Conservation (phyloP, 108 stramenopile genomes). For the Discostella pseudostelligera region DNA sequence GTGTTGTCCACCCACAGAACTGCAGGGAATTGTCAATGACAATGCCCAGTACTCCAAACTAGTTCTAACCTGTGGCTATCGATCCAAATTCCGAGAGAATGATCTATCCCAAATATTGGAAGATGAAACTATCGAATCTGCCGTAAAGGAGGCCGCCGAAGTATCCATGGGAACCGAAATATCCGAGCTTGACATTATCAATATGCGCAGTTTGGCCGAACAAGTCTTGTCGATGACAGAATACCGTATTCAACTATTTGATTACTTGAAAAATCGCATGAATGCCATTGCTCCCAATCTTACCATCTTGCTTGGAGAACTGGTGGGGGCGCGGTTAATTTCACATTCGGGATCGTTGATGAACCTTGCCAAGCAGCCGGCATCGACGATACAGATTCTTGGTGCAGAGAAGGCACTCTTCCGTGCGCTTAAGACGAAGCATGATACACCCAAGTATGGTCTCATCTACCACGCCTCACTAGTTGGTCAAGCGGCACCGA, state of each 20-base stretch:
- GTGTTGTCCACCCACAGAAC: no score
- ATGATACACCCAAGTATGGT: slow-evolving; percentile 99
- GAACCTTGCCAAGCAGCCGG: slow-evolving; percentile 99
- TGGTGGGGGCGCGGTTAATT: slow-evolving; percentile 98
- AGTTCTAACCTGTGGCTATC: slow-evolving; percentile 89
- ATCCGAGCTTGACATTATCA: slow-evolving; percentile 91
- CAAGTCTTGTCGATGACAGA: slow-evolving; percentile 97
- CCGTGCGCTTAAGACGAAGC: slow-evolving; percentile 99
- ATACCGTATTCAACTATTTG: slow-evolving; percentile 97
- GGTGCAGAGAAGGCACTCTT: slow-evolving; percentile 99
- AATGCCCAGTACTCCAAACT: slow-evolving; percentile 96
- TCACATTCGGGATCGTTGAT: slow-evolving; percentile 98
- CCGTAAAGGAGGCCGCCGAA: slow-evolving; percentile 98
- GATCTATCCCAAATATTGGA: slow-evolving; percentile 93
- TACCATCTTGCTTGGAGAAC: slow-evolving; percentile 97
- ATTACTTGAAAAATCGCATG: slow-evolving; percentile 99
- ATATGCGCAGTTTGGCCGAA: slow-evolving; percentile 91
- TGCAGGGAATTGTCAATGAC: slow-evolving; percentile 93
- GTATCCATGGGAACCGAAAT: slow-evolving; percentile 99
- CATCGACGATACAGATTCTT: slow-evolving; percentile 99
- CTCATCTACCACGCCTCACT: slow-evolving; percentile 99
- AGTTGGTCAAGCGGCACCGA: slow-evolving; percentile 98
- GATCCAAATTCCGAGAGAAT: slow-evolving; percentile 75
- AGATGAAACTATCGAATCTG: slow-evolving; percentile 79
- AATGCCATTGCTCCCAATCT: slow-evolving; percentile 99